Percentiles rank a stretch among this genome's conserved stretches.
These are phyloP conservation scores for Diaporthe australafricana DNA, from an alignment of 2,329 filamentous ascomycete genomes.

Conservation along the genomic window DNA sequence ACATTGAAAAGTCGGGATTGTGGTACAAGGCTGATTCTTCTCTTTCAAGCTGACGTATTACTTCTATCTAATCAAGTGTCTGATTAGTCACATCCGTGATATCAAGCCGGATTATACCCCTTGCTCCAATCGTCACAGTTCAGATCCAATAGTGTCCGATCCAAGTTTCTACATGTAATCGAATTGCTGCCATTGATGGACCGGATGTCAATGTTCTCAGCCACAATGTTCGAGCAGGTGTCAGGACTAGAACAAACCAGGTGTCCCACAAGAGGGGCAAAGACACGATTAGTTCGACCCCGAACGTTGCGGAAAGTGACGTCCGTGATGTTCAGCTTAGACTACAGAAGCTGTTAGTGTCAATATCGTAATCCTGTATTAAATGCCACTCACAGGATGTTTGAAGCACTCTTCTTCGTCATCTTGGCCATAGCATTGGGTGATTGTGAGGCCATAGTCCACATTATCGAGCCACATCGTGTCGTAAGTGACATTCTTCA, in stretches of 20 bases:
- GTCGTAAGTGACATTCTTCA: slow-evolving; percentile 72
- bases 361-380: fast-evolving
- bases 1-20: too few species aligned
- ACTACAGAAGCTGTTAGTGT: slow-evolving; percentile 39
- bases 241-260: slow-evolving; percentile 42
- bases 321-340: slow-evolving; percentile 63
- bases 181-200: slow-evolving; percentile 41
- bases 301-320: slow-evolving; percentile 65
- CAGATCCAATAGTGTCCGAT: slow-evolving; percentile 40
- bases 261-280: slow-evolving; percentile 42
- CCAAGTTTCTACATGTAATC: slow-evolving; percentile 44
- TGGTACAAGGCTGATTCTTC: too few species aligned
- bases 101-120: slow-evolving; percentile 12
- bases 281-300: slow-evolving; percentile 54
- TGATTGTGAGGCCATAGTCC: slow-evolving; percentile 71
- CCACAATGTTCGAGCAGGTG: slow-evolving; percentile 41
- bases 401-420: slow-evolving; percentile 71
- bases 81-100: too few species aligned
- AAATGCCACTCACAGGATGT: slow-evolving; percentile 52
- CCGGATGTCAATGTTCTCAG: slow-evolving; percentile 41
- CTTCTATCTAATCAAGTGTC: neutral
- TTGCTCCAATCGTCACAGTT: slow-evolving; percentile 36
- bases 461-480: slow-evolving; percentile 67
- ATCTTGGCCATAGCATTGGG: slow-evolving; percentile 58
- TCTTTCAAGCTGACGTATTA: too few species aligned